Conservation (phyloP, 768 basidiomycete genomes). For the Xerocomellus intermedius region DNA sequence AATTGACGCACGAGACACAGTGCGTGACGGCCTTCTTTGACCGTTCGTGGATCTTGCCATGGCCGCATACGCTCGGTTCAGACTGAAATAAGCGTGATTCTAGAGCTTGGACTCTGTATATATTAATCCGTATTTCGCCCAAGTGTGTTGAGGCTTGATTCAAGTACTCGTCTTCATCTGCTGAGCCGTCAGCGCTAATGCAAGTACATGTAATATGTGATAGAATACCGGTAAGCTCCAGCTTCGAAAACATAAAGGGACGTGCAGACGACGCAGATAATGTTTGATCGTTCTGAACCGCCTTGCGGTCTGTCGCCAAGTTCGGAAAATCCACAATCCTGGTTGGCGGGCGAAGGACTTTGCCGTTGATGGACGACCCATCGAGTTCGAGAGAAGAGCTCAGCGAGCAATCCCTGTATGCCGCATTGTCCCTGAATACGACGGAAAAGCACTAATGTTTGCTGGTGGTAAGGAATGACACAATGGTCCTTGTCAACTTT, state of each 20-base stretch:
- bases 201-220: background rate
- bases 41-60: slow-evolving; percentile 30
- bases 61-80: background rate
- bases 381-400: slow-evolving; percentile 15
- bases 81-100: fast-evolving
- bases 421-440: slow-evolving; percentile 14
- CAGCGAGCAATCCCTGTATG: slow-evolving; percentile 7
- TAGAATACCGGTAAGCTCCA: slow-evolving; percentile 29
- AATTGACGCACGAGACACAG: slow-evolving; percentile 24
- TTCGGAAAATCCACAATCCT: background rate
- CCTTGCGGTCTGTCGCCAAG: background rate
- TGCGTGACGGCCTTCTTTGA: slow-evolving; percentile 33
- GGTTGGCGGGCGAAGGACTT: background rate
- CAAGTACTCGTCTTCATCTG: slow-evolving; percentile 30
- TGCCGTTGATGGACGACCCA: slow-evolving; percentile 12
- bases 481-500: background rate
- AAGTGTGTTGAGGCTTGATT: slow-evolving; percentile 13
- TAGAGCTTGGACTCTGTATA: slow-evolving; percentile 3
- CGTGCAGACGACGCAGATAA: slow-evolving; percentile 17
- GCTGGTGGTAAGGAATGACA: background rate
- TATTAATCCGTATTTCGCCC: slow-evolving; percentile 21
- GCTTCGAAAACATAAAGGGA: slow-evolving; percentile 27
- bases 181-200: slow-evolving; percentile 4
- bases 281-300: background rate
- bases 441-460: slow-evolving; percentile 26